Base-by-base conservation (phyloP, 495 filamentous ascomycete genomes). In the Extremus antarcticus region DNA sequence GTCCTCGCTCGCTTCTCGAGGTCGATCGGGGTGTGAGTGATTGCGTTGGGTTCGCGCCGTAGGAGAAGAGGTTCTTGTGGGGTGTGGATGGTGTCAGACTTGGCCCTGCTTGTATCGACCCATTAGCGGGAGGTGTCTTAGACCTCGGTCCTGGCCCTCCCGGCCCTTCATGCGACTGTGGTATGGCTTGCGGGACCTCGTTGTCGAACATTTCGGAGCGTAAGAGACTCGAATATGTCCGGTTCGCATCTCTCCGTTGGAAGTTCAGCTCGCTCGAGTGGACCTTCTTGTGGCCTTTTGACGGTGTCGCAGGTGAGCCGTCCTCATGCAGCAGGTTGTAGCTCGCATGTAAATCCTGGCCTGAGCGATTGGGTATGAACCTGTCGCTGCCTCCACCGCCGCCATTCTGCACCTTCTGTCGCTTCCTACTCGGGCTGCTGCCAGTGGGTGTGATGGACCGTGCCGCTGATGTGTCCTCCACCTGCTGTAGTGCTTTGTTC, bases 11-110 rank as follows among this genome's bases (percentile, higher is more conserved):
- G 59, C 86, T 91, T 63, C 89, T 84, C 21, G 59, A 62, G 35
- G 55, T 62, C 19, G 59, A 62, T 13, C 61, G 57, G 9, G 92
- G 90, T 0, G 92, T 97, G 69, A 88, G 84, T 15, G 85, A 87
- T 17, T 89, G 90, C 2, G 90, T 94, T 0, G 83, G 86, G 47
- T 62, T 62, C n/a, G 49, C 38, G 11, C 21, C 55, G 47, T 62
- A 98, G 48, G 85, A 86, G 69, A 98, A 96, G 35, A 98, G 80
- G 64, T 96, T 97, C 72, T 96, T 97, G 66, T 94, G 89, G 2
- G 92, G 92, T 8, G 92, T 97, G 3, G 90, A 90, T 0, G 94
- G 92, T 2, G 89, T 95, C 43, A 92, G 74, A 46, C 76, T 80
- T 3, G 85, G 73, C 11, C 63, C 65, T 16, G 85, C 79, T 21